Evolutionary conservation across 2,329 filamentous ascomycete genomes (phyloP).

Genomic region (Penicillium sclerotigenum): DNA sequence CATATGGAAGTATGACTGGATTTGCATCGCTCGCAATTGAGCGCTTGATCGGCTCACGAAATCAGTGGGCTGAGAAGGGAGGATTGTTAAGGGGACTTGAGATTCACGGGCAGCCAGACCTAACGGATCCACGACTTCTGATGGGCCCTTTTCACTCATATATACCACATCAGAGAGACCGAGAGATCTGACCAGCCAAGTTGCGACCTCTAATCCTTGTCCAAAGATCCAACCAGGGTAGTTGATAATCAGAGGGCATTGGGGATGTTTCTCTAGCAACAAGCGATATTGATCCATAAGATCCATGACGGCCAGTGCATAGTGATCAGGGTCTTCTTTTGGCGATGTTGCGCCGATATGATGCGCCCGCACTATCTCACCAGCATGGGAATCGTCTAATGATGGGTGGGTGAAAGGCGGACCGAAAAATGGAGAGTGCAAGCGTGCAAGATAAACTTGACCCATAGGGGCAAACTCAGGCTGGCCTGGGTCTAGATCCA

Average conservation of each 20-base stretch:
- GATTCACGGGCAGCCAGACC: conserved; percentile 38
- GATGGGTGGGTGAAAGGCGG: conserved; percentile 55
- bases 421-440: conserved; percentile 52
- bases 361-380: conserved; percentile 50
- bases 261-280: conserved; percentile 40
- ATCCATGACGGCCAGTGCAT: conserved; percentile 51
- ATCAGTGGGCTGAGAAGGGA: conserved; percentile 47
- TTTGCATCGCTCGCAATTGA: conserved; percentile 57
- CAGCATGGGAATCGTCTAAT: conserved; percentile 34
- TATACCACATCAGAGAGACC: conserved; percentile 53
- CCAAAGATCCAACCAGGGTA: conserved; percentile 56
- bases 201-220: conserved; percentile 50
- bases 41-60: conserved; percentile 48
- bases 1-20: conserved; percentile 60
- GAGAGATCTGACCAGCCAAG: conserved; percentile 46
- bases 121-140: conserved; percentile 44
- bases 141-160: conserved; percentile 49
- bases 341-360: conserved; percentile 53
- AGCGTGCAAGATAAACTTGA: conserved; percentile 55
- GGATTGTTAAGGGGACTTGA: conserved; percentile 41
- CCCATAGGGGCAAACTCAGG: conserved; percentile 60
- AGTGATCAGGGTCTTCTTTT: conserved; percentile 58
- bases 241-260: conserved; percentile 55
- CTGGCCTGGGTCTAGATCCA: conserved; percentile 59
- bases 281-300: conserved; percentile 50